Conservation (phyloP, 2,329 filamentous ascomycete species). For the Penicillium sp. region DNA sequence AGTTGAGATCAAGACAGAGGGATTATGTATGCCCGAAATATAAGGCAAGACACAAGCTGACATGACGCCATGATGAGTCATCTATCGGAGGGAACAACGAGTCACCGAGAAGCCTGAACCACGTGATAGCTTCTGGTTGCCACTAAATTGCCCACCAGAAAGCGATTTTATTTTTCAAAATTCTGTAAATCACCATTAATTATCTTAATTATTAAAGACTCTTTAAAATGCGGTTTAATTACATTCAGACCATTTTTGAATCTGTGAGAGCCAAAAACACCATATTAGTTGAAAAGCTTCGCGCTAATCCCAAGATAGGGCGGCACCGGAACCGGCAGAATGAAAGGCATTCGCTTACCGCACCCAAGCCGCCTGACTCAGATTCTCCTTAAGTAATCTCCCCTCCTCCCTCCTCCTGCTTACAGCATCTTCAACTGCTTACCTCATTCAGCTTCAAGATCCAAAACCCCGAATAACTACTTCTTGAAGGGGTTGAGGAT, state of each 20-base stretch:
- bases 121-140: too few relatives aligned
- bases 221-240: too few relatives aligned
- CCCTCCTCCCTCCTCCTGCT: slow-evolving; percentile 27
- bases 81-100: too few relatives aligned
- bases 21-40: too few relatives aligned
- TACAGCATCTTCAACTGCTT: slow-evolving; percentile 37
- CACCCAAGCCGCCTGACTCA: slow-evolving; percentile 1
- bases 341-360: neutral
- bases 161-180: too few relatives aligned
- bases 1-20: too few relatives aligned
- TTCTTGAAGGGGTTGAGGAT: slow-evolving; percentile 4
- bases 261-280: neutral
- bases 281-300: neutral
- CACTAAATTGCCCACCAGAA: too few relatives aligned
- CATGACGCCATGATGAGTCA: too few relatives aligned
- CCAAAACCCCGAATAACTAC: slow-evolving; percentile 16
- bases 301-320: neutral
- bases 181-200: too few relatives aligned
- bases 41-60: too few relatives aligned
- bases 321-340: neutral
- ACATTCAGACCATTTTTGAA: neutral
- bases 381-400: slow-evolving; percentile 22
- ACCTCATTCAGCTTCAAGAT: slow-evolving; percentile 25
- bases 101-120: too few relatives aligned
- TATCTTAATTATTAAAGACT: too few relatives aligned